Conservation (phyloP, 768 basidiomycete species). For the Suillus subluteus region DNA sequence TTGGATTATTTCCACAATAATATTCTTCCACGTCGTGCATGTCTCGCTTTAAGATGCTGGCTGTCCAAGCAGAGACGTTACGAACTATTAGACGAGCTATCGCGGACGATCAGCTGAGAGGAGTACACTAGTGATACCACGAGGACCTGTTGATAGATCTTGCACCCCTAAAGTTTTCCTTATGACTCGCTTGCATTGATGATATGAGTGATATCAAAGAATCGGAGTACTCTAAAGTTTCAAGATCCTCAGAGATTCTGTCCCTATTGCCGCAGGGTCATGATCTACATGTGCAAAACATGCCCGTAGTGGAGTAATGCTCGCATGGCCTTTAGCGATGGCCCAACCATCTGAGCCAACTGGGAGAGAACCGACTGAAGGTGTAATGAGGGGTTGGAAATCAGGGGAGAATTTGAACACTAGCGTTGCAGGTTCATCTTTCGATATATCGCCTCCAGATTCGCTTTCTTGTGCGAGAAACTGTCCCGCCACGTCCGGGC, state of each 20-base stretch:
- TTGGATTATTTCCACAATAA: constrained; percentile 15
- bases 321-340: constrained; percentile 66
- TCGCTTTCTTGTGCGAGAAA: constrained; percentile 17
- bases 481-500: constrained; percentile 44
- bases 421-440: constrained; percentile 41
- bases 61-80: constrained; percentile 4
- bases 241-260: constrained; percentile 54
- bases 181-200: neutral
- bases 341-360: constrained; percentile 86
- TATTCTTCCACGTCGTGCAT: constrained; percentile 21
- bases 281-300: constrained; percentile 61
- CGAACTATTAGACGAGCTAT: constrained; percentile 26
- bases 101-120: neutral
- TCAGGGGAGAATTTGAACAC: constrained; percentile 80
- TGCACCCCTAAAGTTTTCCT: neutral
- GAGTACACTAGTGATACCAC: neutral
- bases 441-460: constrained; percentile 11
- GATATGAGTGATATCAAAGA: neutral
- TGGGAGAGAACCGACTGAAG: constrained; percentile 60
- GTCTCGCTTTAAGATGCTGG: constrained; percentile 21
- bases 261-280: neutral
- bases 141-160: neutral
- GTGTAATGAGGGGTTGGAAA: constrained; percentile 68
- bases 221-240: constrained; percentile 46
- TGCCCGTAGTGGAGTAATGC: constrained; percentile 79